Evolutionary conservation across 2,329 filamentous ascomycete species (phyloP).

Genomic region (Penicillium italicum): DNA sequence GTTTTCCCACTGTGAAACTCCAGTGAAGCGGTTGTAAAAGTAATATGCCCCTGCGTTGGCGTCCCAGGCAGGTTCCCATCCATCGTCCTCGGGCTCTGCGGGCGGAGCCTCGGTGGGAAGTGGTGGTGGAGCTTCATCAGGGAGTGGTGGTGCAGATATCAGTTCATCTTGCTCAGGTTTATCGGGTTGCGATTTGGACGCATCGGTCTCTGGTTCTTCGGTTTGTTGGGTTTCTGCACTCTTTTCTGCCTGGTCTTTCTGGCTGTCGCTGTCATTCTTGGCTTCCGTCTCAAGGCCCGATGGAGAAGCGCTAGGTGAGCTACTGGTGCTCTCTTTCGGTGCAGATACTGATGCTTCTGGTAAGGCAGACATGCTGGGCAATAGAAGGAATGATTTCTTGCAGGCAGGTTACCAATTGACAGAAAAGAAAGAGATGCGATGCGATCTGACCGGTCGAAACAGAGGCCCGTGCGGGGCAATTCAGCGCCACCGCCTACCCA

Average conservation of each 20-base stretch:
- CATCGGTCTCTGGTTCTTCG: constrained; percentile 48
- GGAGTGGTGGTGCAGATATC: constrained; percentile 38
- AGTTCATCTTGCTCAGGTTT: constrained; percentile 19
- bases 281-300: constrained; percentile 72
- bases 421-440: neutral
- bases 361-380: constrained; percentile 14
- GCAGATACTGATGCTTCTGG: neutral
- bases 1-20: constrained; percentile 78
- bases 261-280: constrained; percentile 13
- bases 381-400: constrained; percentile 1
- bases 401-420: neutral
- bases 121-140: constrained; percentile 46
- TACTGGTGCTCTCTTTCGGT: constrained; percentile 76
- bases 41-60: constrained; percentile 65
- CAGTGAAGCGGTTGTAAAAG: constrained; percentile 79
- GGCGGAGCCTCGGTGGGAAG: constrained; percentile 54
- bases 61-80: constrained; percentile 82
- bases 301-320: constrained; percentile 82
- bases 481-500: neutral
- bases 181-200: constrained; percentile 15
- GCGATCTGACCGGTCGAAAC: neutral
- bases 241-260: constrained; percentile 14
- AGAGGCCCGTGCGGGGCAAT: neutral
- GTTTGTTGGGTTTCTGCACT: neutral
- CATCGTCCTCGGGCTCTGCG: constrained; percentile 53